A percentile compares a stretch with the other conserved stretches of the same genome.
These are phyloP conservation scores for Coprinellus micaceus DNA, from an alignment of 768 basidiomycete genomes.

Conservation along the genomic window DNA sequence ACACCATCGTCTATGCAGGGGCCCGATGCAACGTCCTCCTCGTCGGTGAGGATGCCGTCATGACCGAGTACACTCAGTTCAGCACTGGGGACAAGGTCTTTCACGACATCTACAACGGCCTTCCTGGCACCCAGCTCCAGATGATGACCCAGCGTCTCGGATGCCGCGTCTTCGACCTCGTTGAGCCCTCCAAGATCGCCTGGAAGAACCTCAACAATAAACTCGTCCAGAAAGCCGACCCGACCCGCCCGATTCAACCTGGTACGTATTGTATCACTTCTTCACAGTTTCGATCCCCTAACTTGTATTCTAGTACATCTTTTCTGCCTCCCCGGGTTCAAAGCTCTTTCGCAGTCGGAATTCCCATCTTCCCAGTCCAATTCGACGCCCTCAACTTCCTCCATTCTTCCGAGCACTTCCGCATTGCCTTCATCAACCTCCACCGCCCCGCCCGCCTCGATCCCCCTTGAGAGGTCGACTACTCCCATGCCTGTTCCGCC, in stretches of 20 bases:
- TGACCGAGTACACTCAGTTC: background rate
- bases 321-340: too few relatives aligned
- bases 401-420: too few relatives aligned
- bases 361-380: too few relatives aligned
- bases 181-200: background rate
- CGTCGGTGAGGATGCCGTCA: background rate
- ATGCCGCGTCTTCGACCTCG: background rate
- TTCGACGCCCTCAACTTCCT: too few relatives aligned
- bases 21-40: background rate
- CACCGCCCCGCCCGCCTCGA: too few relatives aligned
- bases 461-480: too few relatives aligned
- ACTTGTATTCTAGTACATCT: background rate
- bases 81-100: background rate
- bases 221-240: background rate
- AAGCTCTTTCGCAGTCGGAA: too few relatives aligned
- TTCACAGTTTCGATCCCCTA: background rate
- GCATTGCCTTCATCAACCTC: too few relatives aligned
- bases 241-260: background rate
- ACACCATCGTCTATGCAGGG: background rate
- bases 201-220: background rate
- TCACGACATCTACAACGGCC: background rate
- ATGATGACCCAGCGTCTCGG: background rate
- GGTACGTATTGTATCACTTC: background rate
- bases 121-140: background rate
- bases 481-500: too few relatives aligned